phyloP scores from a whole-genome alignment of 768 basidiomycete genomes.

The Amanita molliuscula region DNA sequence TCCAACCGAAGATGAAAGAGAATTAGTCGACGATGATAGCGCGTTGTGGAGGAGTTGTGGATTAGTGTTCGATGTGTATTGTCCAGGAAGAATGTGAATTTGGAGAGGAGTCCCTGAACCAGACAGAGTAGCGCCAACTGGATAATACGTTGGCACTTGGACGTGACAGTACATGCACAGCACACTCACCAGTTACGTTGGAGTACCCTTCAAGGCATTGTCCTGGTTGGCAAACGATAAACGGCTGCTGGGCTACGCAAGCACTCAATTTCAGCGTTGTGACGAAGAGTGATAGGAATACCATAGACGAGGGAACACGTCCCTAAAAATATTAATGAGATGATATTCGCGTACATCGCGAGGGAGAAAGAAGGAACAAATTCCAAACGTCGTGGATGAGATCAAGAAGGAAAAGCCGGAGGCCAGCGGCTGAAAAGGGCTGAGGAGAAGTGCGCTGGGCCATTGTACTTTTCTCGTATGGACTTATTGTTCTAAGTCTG shows the following conservation, averaged over 20 bases:
- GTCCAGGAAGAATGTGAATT: conserved; percentile 64
- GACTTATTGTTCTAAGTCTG: conserved; percentile 3
- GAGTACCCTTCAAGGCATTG: conserved; percentile 79
- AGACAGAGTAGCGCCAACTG: conserved; percentile 65
- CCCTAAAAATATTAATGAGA: conserved; percentile 4
- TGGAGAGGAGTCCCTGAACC: conserved; percentile 40
- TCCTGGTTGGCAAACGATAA: conserved; percentile 76
- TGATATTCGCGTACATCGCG: conserved; percentile 9
- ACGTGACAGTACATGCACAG: conserved; percentile 21
- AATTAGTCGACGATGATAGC: conserved; percentile 54
- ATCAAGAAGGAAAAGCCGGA: conserved; percentile 4
- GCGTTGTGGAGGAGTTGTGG: conserved; percentile 63
- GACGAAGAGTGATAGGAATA: neutral
- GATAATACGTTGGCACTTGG: conserved; percentile 1
- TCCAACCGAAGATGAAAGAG: conserved; percentile 48
- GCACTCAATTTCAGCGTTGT: neutral
- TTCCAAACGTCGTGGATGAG: conserved; percentile 2
- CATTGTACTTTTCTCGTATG: conserved; percentile 2
- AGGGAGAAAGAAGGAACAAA: neutral
- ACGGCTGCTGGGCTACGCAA: conserved; percentile 37
- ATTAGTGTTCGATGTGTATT: conserved; percentile 62
- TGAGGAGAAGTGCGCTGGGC: neutral
- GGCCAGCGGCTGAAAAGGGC: conserved; percentile 3
- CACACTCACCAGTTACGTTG: conserved; percentile 52
- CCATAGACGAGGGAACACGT: neutral